Evolutionary conservation across 331 rosid genomes (phyloP).

Genomic region (Malus hybrid): DNA sequence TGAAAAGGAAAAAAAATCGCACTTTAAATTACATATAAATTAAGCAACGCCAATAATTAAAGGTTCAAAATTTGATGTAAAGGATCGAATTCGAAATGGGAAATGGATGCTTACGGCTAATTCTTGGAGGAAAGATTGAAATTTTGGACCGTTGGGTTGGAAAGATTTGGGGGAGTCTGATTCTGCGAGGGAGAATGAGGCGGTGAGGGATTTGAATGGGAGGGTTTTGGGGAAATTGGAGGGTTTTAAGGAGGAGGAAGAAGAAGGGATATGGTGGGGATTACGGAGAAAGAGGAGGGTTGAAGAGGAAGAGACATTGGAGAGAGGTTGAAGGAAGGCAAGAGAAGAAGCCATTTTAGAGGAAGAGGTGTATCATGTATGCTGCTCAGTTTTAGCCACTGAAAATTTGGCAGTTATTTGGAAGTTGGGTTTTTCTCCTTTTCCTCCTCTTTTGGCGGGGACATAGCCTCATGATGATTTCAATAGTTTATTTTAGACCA

Average conservation of each 20-base stretch:
- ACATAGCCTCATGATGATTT: too few relatives aligned
- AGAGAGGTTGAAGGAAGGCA: constrained; percentile 29
- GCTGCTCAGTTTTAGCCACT: constrained; percentile 29
- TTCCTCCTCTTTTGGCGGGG: too few relatives aligned
- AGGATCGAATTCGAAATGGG: background rate
- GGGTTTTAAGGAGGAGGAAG: constrained; percentile 26
- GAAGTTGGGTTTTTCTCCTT: background rate
- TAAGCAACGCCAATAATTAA: background rate
- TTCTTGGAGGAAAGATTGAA: constrained; percentile 50
- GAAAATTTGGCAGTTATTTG: background rate
- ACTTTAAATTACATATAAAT: background rate
- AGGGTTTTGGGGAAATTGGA: constrained; percentile 9
- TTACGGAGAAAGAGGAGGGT: constrained; percentile 7
- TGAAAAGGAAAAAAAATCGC: too few relatives aligned
- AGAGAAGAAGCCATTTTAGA: constrained; percentile 52
- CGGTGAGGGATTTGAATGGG: constrained; percentile 25
- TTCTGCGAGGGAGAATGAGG: constrained; percentile 56
- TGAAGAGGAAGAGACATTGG: constrained; percentile 26
- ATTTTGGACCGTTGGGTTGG: constrained; percentile 23
- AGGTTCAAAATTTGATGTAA: background rate
- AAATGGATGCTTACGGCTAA: constrained; percentile 45
- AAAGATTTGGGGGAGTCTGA: constrained; percentile 64
- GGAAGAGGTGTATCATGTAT: background rate
- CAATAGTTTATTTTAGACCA: too few relatives aligned
- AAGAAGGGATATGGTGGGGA: too few relatives aligned